Percentiles rank a stretch among this genome's conserved stretches.
Evolutionary conservation across 202 grass and related monocot species (phyloP).

Genomic region (Elaeis oleifera): DNA sequence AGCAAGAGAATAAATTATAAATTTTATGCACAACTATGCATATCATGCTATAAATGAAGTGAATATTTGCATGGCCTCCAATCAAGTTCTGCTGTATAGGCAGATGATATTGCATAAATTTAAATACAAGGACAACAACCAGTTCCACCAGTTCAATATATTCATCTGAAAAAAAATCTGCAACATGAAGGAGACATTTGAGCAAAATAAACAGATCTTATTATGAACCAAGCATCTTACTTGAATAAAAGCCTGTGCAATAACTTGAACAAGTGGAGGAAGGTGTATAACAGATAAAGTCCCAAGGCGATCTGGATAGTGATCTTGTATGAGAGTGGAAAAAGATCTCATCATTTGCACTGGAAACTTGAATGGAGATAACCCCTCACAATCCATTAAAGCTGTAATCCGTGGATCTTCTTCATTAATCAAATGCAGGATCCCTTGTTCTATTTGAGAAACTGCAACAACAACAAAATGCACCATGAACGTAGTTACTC

Average conservation of each 20-base stretch:
- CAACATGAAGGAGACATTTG: too few relatives aligned
- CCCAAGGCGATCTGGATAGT: slow-evolving; percentile 76
- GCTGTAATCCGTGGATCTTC: slow-evolving; percentile 73
- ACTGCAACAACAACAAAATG: slow-evolving; percentile 35
- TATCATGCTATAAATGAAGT: too few relatives aligned
- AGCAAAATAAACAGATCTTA: too few relatives aligned
- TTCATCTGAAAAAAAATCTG: too few relatives aligned
- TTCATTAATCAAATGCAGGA: slow-evolving; percentile 61
- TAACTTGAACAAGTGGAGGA: slow-evolving; percentile 87
- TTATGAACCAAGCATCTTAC: slow-evolving; percentile 25
- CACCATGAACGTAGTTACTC: too few relatives aligned
- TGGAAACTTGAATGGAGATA: slow-evolving; percentile 85
- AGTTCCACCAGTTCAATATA: too few relatives aligned
- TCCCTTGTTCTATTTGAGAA: slow-evolving; percentile 87
- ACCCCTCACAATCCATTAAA: slow-evolving; percentile 75
- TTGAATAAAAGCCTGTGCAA: slow-evolving; percentile 86
- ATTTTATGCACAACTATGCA: too few relatives aligned
- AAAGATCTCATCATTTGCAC: slow-evolving; percentile 93
- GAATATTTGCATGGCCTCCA: too few relatives aligned
- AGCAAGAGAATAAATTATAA: too few relatives aligned
- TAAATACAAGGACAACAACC: too few relatives aligned
- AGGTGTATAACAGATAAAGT: slow-evolving; percentile 64
- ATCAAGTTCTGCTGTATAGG: too few relatives aligned
- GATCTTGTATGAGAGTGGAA: slow-evolving; percentile 69
- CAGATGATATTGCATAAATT: too few relatives aligned